These are phyloP conservation scores for Saccharomycopsis fermentans DNA, from an alignment of 805 yeast species.

Conservation along the genomic window DNA sequence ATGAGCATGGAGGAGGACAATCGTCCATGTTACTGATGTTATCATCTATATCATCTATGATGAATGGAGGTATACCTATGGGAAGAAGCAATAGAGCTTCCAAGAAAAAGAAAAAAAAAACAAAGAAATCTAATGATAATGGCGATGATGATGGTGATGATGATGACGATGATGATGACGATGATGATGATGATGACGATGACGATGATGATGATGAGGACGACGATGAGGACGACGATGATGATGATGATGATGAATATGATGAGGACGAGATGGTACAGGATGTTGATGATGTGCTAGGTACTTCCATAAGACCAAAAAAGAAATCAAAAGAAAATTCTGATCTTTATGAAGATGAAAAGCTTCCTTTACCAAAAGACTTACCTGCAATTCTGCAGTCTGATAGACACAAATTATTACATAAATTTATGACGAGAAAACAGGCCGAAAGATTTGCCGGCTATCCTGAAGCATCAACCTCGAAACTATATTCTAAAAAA, in stretches of 20 bases:
- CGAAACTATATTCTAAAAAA: slow-evolving; percentile 13
- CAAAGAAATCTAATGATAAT: not conserved
- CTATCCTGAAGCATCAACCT: slow-evolving; percentile 14
- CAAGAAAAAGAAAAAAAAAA: slow-evolving; percentile 5
- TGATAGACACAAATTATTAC: slow-evolving; percentile 16
- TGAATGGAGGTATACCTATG: not conserved
- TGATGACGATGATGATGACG: not conserved
- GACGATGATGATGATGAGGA: not conserved
- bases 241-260: not conserved
- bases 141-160: not conserved
- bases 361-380: slow-evolving; percentile 4
- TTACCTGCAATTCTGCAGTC: slow-evolving; percentile 11
- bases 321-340: not conserved
- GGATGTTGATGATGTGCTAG: not conserved
- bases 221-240: not conserved
- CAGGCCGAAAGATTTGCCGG: slow-evolving; percentile 15
- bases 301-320: not conserved
- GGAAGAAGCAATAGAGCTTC: not conserved
- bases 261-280: not conserved
- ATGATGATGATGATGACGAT: not conserved
- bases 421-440: slow-evolving; percentile 10
- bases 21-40: not conserved
- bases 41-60: not conserved
- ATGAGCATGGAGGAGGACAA: slow-evolving; percentile 11
- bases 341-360: not conserved